Evolutionary conservation across 129 eudicot genomes (phyloP).

Genomic region (Heracleum sosnowskyi): DNA sequence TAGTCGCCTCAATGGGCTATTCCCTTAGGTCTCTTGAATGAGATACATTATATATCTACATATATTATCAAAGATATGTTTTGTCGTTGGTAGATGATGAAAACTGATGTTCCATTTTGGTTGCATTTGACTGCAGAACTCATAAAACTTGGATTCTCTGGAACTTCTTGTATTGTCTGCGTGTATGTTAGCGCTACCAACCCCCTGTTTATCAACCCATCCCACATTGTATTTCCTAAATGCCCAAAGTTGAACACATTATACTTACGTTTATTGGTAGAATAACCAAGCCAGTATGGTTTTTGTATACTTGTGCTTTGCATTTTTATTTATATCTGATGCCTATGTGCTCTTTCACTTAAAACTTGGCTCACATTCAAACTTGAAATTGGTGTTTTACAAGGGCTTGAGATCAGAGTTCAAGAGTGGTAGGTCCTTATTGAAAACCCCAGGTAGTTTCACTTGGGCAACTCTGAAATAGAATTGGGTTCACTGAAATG

Average conservation of each 20-base stretch:
- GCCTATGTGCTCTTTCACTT: not conserved
- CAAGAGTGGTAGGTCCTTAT: not conserved
- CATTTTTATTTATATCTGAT: not conserved
- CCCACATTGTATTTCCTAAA: not conserved
- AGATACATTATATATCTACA: not conserved
- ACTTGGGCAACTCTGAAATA: no score
- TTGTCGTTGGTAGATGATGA: not conserved
- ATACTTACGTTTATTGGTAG: not conserved
- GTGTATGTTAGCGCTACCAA: not conserved
- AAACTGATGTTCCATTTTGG: not conserved
- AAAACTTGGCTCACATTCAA: not conserved
- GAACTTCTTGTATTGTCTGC: not conserved
- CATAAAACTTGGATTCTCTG: not conserved
- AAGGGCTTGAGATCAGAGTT: not conserved
- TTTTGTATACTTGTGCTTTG: not conserved
- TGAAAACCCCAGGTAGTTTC: no score
- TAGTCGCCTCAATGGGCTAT: conserved; percentile 28
- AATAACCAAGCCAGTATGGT: not conserved
- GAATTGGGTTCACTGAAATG: no score
- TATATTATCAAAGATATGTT: not conserved
- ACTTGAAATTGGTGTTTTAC: not conserved
- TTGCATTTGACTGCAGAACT: conserved; percentile 3
- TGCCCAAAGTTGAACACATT: not conserved
- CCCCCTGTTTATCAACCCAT: not conserved
- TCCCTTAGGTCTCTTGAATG: conserved; percentile 4